Base-by-base conservation (phyloP, 305 asterid genomes). In the Fraxinus baroniana region DNA sequence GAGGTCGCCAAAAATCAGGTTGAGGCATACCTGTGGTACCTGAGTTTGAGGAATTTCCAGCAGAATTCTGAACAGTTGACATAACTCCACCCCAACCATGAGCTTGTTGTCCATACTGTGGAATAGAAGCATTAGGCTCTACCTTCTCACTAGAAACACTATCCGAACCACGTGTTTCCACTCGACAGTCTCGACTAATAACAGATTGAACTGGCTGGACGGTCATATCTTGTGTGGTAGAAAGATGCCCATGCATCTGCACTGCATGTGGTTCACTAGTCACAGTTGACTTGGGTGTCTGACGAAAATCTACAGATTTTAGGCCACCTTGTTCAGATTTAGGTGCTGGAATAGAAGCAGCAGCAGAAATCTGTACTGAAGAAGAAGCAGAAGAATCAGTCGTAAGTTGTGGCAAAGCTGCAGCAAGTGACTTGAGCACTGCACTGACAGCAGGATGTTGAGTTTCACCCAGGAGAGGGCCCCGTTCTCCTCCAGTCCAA, bases 1-100 rank as follows among this genome's bases (percentile, higher is more conserved):
- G 83, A 46, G 97, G 88, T 37, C 90, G 84, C 97, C 95, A 91
- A 41, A 83, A 87, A 84, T 94, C 97, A 32, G 94, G 84, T 77
- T 90, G 97, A 77, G 92, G 81, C 88, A 88, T 82, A 80, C 88
- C 77, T 37, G 85, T 72, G 10, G 87, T 72, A 82, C 86, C 91
- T 22, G 92, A 68, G 86, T 86, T 91, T 26, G 89, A 28, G 82
- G 88, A 93, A 46, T 87, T 89, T 78, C 89, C 93, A 1, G 93
- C 79, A 28, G 93, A 86, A 83, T 79, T 88, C 86, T 91, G 98
- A 77, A 85, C 86, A 36, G 84, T 85, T 3, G 97, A 33, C 10
- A 91, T 28, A 37, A 78, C 80, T 71, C 77, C 76, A 80, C 86
- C 90, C 95, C 97, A 92, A 76, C 84, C 82, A 74, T 91, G 90